A percentile compares a stretch with the other conserved stretches of the same genome.
Evolutionary conservation across 1,284 basidiomycete genomes (phyloP).

Genomic region (Ustanciosporium gigantosporum): DNA sequence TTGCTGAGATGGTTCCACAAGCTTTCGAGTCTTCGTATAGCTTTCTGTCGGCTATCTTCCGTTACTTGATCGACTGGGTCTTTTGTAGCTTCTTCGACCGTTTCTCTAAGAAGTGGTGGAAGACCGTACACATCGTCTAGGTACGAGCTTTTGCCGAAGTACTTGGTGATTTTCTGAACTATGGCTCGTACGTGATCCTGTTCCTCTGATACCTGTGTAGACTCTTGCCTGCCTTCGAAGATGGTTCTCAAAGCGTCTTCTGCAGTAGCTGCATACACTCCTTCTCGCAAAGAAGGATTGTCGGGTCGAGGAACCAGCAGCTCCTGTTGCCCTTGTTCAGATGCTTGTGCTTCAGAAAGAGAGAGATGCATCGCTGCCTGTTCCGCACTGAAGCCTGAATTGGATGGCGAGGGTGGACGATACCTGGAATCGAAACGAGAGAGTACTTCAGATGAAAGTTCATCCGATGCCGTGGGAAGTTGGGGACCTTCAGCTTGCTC

Average conservation of each 20-base stretch:
- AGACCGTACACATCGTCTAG: constrained; percentile 29
- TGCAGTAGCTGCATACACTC: constrained; percentile 27
- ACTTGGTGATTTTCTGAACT: constrained; percentile 14
- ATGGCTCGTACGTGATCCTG: constrained; percentile 1
- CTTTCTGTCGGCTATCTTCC: constrained; percentile 13
- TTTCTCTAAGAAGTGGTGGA: constrained; percentile 7
- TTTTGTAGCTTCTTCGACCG: constrained; percentile 11
- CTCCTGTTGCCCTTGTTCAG: constrained; percentile 11
- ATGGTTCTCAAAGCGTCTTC: constrained; percentile 9
- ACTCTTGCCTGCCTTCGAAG: constrained; percentile 4
- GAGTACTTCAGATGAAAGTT: too few relatives aligned
- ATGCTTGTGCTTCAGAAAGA: constrained; percentile 15
- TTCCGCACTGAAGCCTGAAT: constrained; percentile 15
- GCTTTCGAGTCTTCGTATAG: constrained; percentile 23
- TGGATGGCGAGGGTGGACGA: constrained; percentile 19
- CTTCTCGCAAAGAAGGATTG: constrained; percentile 9
- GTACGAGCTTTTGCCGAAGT: constrained; percentile 10
- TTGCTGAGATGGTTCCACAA: constrained; percentile 28
- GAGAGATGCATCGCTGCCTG: constrained; percentile 21
- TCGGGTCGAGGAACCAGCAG: constrained; percentile 17
- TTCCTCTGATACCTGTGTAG: neutral
- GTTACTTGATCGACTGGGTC: neutral
- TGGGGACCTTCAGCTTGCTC: too few relatives aligned
- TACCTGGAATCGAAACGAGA: constrained; percentile 7
- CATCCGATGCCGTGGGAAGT: too few relatives aligned